Evolutionary conservation across 169 alveolate genomes (phyloP).

Genomic region (Perkinsus chesapeaki): DNA sequence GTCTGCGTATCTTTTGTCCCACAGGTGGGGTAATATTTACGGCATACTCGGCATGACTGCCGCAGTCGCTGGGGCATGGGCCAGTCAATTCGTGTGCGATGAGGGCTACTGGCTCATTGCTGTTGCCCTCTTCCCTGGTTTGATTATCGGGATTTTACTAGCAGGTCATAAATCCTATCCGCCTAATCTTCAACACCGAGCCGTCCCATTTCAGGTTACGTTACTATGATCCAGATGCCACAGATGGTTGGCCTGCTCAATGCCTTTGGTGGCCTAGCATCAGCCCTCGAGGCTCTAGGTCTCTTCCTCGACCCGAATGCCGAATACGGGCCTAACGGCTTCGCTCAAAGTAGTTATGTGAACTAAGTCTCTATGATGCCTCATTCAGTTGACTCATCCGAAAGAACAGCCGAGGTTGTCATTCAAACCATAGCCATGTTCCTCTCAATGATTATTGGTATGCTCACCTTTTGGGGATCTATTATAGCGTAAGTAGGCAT

Average conservation of each 20-base stretch:
- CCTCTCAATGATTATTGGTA: conserved; percentile 49
- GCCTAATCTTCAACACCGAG: not conserved
- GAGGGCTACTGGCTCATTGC: not conserved
- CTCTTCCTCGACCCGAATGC: conserved; percentile 44
- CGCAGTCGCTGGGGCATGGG: not conserved
- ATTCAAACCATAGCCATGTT: conserved; percentile 50
- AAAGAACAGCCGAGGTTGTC: conserved; percentile 70
- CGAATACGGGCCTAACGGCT: not conserved
- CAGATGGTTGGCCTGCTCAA: conserved; percentile 78
- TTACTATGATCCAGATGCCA: conserved; percentile 72
- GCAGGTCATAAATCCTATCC: not conserved
- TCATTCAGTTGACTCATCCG: conserved; percentile 70
- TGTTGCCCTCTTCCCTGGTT: not conserved
- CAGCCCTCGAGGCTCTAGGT: conserved; percentile 47
- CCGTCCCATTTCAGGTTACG: conserved; percentile 28
- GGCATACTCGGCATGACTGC: not conserved
- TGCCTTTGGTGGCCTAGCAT: conserved; percentile 77
- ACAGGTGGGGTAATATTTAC: not conserved
- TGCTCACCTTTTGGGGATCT: not conserved
- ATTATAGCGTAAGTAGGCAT: not conserved
- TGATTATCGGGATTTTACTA: not conserved
- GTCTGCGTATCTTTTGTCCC: not conserved
- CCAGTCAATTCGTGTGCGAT: not conserved
- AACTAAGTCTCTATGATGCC: conserved; percentile 67
- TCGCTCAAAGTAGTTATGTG: conserved; percentile 37